Percentiles rank a stretch among this genome's conserved stretches.
phyloP scores from a whole-genome alignment of 805 yeast genomes.

The Candida qinlingensis region DNA sequence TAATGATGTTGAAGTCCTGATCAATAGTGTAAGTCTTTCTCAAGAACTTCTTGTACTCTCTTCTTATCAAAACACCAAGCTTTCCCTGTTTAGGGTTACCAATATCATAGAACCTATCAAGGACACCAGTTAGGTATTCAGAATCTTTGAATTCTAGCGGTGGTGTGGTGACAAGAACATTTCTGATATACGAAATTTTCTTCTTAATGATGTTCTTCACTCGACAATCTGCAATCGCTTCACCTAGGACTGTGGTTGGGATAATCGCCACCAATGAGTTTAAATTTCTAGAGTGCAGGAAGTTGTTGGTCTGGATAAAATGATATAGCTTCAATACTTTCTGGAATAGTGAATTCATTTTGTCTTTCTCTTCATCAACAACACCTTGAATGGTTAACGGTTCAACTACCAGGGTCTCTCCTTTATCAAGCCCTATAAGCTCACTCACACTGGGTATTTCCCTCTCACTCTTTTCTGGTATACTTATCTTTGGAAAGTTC shows the following conservation, averaged over 20 bases:
- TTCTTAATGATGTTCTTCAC: slow-evolving; percentile 17
- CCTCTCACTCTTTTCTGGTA: slow-evolving; percentile 13
- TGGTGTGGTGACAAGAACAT: slow-evolving; percentile 12
- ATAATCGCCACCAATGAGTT: slow-evolving; percentile 12
- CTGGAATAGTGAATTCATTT: slow-evolving; percentile 13
- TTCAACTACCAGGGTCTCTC: neutral
- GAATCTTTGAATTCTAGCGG: slow-evolving; percentile 19
- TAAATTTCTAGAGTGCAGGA: slow-evolving; percentile 17
- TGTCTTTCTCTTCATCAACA: slow-evolving; percentile 6
- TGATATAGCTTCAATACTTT: slow-evolving; percentile 18
- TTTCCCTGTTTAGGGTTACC: neutral
- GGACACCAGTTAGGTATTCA: slow-evolving; percentile 10
- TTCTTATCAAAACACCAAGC: slow-evolving; percentile 4
- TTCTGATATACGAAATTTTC: slow-evolving; percentile 18
- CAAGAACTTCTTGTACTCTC: slow-evolving; percentile 22
- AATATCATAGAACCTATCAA: slow-evolving; percentile 10
- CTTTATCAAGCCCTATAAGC: neutral
- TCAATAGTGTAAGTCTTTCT: slow-evolving; percentile 18
- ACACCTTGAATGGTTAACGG: slow-evolving; percentile 5
- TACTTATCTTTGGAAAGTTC: slow-evolving; percentile 2
- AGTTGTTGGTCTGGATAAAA: slow-evolving; percentile 9
- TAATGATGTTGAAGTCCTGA: slow-evolving; percentile 7
- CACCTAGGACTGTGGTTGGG: slow-evolving; percentile 19
- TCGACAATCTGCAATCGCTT: slow-evolving; percentile 17
- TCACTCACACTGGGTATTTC: slow-evolving; percentile 8